These are phyloP conservation scores for Tephrocybe sp. DNA, from an alignment of 768 basidiomycete species.

Conservation along the genomic window DNA sequence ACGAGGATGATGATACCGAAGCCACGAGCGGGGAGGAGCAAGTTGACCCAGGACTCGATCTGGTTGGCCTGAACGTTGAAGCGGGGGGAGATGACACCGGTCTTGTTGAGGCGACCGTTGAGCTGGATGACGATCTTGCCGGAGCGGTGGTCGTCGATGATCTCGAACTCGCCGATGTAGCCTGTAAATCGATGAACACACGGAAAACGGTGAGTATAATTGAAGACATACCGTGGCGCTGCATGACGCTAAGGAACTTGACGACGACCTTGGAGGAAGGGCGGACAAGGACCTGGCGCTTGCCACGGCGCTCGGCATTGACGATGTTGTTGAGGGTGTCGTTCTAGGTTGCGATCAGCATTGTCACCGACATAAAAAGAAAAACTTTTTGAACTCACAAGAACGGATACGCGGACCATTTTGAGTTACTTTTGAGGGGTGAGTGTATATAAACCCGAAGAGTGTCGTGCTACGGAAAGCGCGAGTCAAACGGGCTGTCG, in stretches of 20 bases:
- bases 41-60: slow-evolving; percentile 96
- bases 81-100: slow-evolving; percentile 99
- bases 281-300: slow-evolving; percentile 97
- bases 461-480: slow-evolving; percentile 82
- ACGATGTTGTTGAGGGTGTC: slow-evolving; percentile 89
- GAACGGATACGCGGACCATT: slow-evolving; percentile 89
- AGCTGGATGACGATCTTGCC: slow-evolving; percentile 98
- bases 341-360: slow-evolving; percentile 29
- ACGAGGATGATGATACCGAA: slow-evolving; percentile 97
- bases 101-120: slow-evolving; percentile 98
- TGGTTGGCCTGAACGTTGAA: slow-evolving; percentile 94
- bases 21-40: slow-evolving; percentile 91
- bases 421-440: slow-evolving; percentile 31
- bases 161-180: slow-evolving; percentile 98
- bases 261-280: slow-evolving; percentile 98
- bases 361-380: neutral
- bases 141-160: slow-evolving; percentile 97
- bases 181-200: slow-evolving; percentile 42
- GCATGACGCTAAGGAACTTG: slow-evolving; percentile 98
- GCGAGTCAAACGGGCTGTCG: slow-evolving; percentile 70
- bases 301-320: slow-evolving; percentile 99
- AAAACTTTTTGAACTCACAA: slow-evolving; percentile 50
- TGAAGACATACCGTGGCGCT: slow-evolving; percentile 82
- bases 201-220: slow-evolving; percentile 7
- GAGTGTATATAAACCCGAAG: slow-evolving; percentile 64